Percentiles rank a stretch among this genome's conserved stretches.
Conservation (phyloP, 306 rosid genomes). For the Cicer pinnatifidum region DNA sequence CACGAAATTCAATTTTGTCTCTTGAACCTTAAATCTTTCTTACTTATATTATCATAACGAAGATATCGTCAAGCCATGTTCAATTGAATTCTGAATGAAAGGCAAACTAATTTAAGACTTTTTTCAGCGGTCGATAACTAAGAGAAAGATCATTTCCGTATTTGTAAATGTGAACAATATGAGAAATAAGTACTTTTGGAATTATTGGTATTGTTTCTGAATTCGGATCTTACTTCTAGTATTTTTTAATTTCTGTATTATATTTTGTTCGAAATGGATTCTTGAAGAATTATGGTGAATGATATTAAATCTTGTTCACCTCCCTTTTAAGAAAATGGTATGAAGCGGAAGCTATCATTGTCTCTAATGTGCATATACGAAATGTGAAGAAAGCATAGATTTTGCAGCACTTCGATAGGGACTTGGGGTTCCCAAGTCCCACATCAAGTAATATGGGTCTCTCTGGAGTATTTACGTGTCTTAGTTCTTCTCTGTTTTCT, state of each 20-base stretch:
- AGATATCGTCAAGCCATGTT: no score
- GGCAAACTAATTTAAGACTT: no score
- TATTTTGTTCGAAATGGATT: neutral
- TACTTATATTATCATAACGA: no score
- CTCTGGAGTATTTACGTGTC: no score
- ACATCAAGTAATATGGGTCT: no score
- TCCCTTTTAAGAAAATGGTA: neutral
- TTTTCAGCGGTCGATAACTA: no score
- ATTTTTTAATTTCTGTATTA: neutral
- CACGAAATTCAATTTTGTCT: neutral
- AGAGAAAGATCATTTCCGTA: no score
- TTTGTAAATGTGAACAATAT: no score
- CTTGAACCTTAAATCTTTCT: conserved; percentile 4
- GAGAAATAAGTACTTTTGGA: neutral
- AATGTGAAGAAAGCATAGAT: conserved; percentile 21
- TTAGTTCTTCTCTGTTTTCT: no score
- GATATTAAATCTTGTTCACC: neutral
- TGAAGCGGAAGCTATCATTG: neutral
- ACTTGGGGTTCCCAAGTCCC: no score
- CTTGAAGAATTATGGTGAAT: neutral
- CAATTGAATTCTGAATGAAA: no score
- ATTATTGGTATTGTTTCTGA: neutral
- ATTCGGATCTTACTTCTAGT: neutral
- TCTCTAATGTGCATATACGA: neutral
- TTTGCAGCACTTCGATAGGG: neutral